Percentiles rank a stretch among this genome's conserved stretches.
Conservation (phyloP, 1,139 yeast species). For the Diutina scorzettiae region DNA sequence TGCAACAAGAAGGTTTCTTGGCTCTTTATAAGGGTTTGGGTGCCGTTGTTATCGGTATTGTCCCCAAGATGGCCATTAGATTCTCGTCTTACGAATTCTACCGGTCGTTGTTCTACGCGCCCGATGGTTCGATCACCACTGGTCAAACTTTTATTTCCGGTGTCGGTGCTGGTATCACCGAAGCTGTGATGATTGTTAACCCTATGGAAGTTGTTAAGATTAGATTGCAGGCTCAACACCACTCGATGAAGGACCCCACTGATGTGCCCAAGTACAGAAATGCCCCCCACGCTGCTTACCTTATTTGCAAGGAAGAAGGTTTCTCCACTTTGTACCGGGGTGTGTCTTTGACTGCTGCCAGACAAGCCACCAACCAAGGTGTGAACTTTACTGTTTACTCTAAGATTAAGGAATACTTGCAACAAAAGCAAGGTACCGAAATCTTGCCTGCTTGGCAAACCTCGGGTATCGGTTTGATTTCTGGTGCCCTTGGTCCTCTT, state of each 20-base stretch:
- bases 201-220: conserved; percentile 96
- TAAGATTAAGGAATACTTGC: conserved; percentile 61
- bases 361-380: conserved; percentile 98
- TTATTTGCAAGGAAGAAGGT: conserved; percentile 87
- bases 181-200: conserved; percentile 87
- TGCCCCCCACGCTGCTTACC: conserved; percentile 83
- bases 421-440: conserved; percentile 50
- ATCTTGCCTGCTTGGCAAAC: conserved; percentile 90
- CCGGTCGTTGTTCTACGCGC: conserved; percentile 54
- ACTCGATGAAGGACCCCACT: conserved; percentile 75
- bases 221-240: conserved; percentile 91
- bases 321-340: conserved; percentile 84
- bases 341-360: conserved; percentile 88
- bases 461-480: conserved; percentile 75
- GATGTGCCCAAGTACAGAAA: conserved; percentile 78
- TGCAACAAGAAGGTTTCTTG: conserved; percentile 67
- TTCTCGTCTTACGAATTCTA: conserved; percentile 89
- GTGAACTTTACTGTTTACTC: conserved; percentile 95
- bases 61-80: conserved; percentile 96
- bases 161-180: conserved; percentile 95
- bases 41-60: conserved; percentile 94
- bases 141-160: conserved; percentile 79
- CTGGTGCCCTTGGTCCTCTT: conserved; percentile 97
- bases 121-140: conserved; percentile 60
- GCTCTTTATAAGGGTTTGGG: conserved; percentile 93